Conservation (phyloP, 2,329 filamentous ascomycete genomes). For the Talaromyces atroroseus region DNA sequence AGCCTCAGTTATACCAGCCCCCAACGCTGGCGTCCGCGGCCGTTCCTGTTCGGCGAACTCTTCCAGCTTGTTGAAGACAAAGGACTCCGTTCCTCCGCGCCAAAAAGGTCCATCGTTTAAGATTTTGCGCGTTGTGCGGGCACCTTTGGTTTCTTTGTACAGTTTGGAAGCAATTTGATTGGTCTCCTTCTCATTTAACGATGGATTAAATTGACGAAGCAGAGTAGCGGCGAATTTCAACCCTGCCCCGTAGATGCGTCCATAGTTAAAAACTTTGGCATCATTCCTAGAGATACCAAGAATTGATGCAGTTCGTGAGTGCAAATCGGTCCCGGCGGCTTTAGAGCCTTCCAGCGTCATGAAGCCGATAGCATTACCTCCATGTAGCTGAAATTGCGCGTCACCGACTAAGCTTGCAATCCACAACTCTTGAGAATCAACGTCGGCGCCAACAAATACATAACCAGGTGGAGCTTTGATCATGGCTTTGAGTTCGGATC, state of each 20-base stretch:
- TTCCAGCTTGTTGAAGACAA: slow-evolving; percentile 97
- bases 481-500: slow-evolving; percentile 96
- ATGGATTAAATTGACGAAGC: slow-evolving; percentile 87
- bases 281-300: slow-evolving; percentile 90
- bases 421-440: slow-evolving; percentile 96
- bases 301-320: slow-evolving; percentile 88
- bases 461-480: slow-evolving; percentile 86
- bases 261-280: slow-evolving; percentile 98
- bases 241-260: slow-evolving; percentile 96
- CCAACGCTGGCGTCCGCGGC: slow-evolving; percentile 84
- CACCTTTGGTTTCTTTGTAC: slow-evolving; percentile 85
- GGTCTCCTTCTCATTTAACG: slow-evolving; percentile 72
- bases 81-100: slow-evolving; percentile 93
- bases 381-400: slow-evolving; percentile 88
- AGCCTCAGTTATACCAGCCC: slow-evolving; percentile 92
- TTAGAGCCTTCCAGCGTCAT: slow-evolving; percentile 98
- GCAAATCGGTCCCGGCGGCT: slow-evolving; percentile 84
- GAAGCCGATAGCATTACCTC: slow-evolving; percentile 95
- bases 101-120: slow-evolving; percentile 77
- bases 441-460: slow-evolving; percentile 91
- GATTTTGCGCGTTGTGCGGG: slow-evolving; percentile 69
- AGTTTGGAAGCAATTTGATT: slow-evolving; percentile 68
- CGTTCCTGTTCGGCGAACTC: slow-evolving; percentile 94
- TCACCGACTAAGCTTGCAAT: slow-evolving; percentile 94
- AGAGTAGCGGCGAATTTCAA: slow-evolving; percentile 87